Base-by-base conservation (phyloP, 257 asterid genomes). In the Schizonepeta tenuifolia region DNA sequence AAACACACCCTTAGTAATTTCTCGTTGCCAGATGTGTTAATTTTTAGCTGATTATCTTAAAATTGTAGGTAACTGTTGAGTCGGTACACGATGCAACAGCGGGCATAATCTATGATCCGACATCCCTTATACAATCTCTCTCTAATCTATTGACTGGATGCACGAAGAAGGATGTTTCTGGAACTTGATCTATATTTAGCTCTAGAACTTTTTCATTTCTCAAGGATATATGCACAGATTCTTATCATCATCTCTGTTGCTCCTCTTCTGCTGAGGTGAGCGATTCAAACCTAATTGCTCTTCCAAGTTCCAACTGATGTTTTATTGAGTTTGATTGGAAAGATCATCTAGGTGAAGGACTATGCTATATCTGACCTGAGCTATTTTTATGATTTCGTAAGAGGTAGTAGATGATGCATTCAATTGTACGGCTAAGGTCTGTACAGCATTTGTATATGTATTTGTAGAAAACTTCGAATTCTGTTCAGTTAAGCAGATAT, bases 11-110 rank as follows among this genome's bases (percentile, higher is more conserved):
- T 47, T 15, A 9, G 26, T 51, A 18, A 17, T 54, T 54, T 54
- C 60, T 21, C 4, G n/a, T 7, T 51, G 13, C 13, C 26, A 51
- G 51, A 12, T 17, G 57, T 21, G 35, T 21, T 54, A 21, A 24
- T 7, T 13, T 3, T 56, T 47, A 14, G n/a, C 51, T 49, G 49
- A 14, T 58, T 53, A 35, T 33, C 11, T 58, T 13, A 49, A 75
- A 62, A 75, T 78, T 81, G 85, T 78, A 91, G 97, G 91, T 91
- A 26, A 75, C 88, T n/a, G 95, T 94, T 26, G 89, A 94, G 74
- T 88, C 97, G 1, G 64, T 84, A 9, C 85, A 47, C 17, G 97
- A 94, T 66, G 77, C 89, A 47, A 76, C 85, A 35, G 88, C 78
- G 8, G 96, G 96, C 35, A 68, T 85, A 54, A 78, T 91, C 8